Percentiles rank a stretch among this genome's conserved stretches.
Conservation (phyloP, 2,329 filamentous ascomycete genomes). For the Sporothrix mexicana region DNA sequence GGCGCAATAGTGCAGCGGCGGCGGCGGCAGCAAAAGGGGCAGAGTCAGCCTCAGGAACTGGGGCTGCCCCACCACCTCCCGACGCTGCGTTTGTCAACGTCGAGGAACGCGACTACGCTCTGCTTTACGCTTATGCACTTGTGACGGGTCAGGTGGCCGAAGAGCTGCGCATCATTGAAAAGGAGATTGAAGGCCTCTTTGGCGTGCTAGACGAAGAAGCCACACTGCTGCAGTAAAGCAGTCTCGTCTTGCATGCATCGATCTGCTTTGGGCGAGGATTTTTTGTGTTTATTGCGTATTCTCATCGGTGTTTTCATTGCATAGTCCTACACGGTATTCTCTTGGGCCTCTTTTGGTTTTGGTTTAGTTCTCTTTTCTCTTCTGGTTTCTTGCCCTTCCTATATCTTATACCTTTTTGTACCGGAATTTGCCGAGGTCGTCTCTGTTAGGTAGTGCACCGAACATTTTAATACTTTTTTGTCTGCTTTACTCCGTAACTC, state of each 20-base stretch:
- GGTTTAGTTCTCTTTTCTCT: background rate
- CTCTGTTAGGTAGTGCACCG: background rate
- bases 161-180: conserved; percentile 65
- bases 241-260: background rate
- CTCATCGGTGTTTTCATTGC: background rate
- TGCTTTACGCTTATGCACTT: conserved; percentile 87
- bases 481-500: too few relatives aligned
- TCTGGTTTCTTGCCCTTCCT: background rate
- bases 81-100: conserved; percentile 46
- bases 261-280: background rate
- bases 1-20: background rate
- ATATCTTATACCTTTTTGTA: conserved; percentile 22
- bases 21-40: background rate
- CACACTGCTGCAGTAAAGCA: conserved; percentile 57
- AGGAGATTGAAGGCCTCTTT: conserved; percentile 67
- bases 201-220: conserved; percentile 67
- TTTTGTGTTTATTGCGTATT: background rate
- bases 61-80: background rate
- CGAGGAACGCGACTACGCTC: conserved; percentile 82
- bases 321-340: background rate
- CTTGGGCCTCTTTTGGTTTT: conserved; percentile 9
- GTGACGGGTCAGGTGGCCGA: conserved; percentile 71
- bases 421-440: background rate
- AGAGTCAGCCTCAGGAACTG: too few relatives aligned
- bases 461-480: background rate